Conservation (phyloP, 495 filamentous ascomycete species). For the Podospora appendiculata region DNA sequence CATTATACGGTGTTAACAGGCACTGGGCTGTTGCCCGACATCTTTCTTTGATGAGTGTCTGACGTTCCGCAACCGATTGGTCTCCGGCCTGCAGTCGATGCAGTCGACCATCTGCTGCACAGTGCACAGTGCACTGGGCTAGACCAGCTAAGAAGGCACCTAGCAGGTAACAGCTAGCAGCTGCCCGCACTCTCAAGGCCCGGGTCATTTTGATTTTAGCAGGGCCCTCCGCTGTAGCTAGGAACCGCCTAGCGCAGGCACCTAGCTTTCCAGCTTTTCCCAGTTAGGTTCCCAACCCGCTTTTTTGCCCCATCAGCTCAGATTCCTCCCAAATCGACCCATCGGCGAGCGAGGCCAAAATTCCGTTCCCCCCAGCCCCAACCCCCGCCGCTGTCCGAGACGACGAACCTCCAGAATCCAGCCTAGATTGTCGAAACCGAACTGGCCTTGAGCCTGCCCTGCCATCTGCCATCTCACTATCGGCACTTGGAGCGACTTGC, state of each 20-base stretch:
- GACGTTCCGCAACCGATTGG: no score
- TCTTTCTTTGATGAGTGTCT: no score
- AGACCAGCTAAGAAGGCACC: no score
- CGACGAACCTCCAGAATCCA: slow-evolving; percentile 12
- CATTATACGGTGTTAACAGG: no score
- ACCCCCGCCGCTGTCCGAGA: slow-evolving; percentile 9
- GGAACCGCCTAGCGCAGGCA: background rate
- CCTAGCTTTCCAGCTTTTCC: background rate
- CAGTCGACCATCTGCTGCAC: no score
- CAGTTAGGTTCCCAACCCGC: slow-evolving; percentile 12
- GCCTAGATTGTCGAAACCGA: slow-evolving; percentile 1
- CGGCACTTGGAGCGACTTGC: slow-evolving; percentile 3
- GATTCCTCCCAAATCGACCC: slow-evolving; percentile 25
- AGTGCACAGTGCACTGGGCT: no score
- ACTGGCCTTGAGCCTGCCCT: background rate
- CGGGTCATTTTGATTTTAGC: no score
- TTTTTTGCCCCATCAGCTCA: slow-evolving; percentile 25
- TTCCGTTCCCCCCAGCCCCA: slow-evolving; percentile 12
- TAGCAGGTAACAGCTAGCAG: no score
- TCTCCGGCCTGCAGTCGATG: no score
- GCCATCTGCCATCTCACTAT: slow-evolving; percentile 2
- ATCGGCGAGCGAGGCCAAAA: slow-evolving; percentile 13
- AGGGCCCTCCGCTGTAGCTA: background rate
- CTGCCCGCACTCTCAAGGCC: no score
- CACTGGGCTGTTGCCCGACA: no score